Evolutionary conservation across 164 flowering plant species (phyloP).

Genomic region (Liquidambar formosana): DNA sequence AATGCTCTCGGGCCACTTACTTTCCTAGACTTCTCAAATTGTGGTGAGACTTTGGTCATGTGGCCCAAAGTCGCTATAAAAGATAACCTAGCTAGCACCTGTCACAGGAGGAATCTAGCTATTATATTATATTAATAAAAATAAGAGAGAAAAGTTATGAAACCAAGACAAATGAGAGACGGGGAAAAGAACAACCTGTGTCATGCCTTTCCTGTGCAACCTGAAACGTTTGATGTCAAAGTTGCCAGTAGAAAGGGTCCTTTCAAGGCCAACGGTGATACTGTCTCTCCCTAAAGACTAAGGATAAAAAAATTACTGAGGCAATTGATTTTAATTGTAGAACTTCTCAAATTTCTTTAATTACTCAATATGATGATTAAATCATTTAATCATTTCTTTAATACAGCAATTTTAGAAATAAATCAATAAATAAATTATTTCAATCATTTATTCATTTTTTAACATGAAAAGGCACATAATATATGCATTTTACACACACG

Average conservation of each 20-base stretch:
- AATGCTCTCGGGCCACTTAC: constrained; percentile 99
- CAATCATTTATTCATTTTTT: too few species aligned
- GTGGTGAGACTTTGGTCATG: constrained; percentile 85
- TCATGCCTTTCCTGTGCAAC: constrained; percentile 87
- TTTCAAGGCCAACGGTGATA: constrained; percentile 73
- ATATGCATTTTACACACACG: too few species aligned
- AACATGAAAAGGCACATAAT: too few species aligned
- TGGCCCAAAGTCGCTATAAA: constrained; percentile 77
- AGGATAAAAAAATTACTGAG: not conserved
- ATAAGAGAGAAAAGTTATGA: constrained; percentile 3
- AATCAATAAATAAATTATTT: too few species aligned
- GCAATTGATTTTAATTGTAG: not conserved
- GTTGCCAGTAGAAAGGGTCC: constrained; percentile 90
- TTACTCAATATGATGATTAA: too few species aligned
- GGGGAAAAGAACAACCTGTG: constrained; percentile 59
- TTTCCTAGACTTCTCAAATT: constrained; percentile 94
- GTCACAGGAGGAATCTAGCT: constrained; percentile 5
- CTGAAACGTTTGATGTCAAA: constrained; percentile 79
- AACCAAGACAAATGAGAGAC: not conserved
- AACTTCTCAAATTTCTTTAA: not conserved
- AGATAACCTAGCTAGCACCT: constrained; percentile 83
- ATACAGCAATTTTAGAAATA: too few species aligned
- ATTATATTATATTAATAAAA: not conserved
- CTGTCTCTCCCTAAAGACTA: constrained; percentile 37
- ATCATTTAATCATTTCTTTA: too few species aligned